Evolutionary conservation across 2,329 filamentous ascomycete genomes (phyloP).

Genomic region (Tolypocladium guangdongense): DNA sequence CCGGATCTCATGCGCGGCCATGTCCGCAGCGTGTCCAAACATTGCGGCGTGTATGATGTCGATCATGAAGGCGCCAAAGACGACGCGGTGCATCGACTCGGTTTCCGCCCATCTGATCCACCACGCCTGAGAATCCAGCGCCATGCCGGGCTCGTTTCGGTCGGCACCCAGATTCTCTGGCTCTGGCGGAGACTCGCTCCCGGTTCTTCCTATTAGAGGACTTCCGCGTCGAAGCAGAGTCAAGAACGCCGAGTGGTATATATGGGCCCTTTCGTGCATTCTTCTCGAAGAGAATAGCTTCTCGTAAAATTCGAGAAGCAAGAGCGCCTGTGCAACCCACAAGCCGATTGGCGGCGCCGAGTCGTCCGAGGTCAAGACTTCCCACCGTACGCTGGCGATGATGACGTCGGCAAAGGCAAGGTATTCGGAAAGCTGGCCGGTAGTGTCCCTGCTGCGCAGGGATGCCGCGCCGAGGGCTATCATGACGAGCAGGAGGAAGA

Average conservation of each 20-base stretch:
- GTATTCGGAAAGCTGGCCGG: conserved; percentile 33
- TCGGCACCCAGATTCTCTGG: conserved; percentile 7
- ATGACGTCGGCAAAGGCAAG: conserved; percentile 46
- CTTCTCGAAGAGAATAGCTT: conserved; percentile 80
- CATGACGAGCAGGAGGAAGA: conserved; percentile 68
- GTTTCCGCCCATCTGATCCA: conserved; percentile 87
- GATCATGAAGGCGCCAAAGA: conserved; percentile 82
- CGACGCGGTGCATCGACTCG: conserved; percentile 75
- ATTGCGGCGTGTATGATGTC: conserved; percentile 85
- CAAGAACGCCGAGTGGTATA: conserved; percentile 78
- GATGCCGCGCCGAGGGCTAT: conserved; percentile 77
- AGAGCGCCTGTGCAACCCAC: conserved; percentile 77
- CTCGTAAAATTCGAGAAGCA: conserved; percentile 81
- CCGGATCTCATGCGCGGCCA: conserved; percentile 84
- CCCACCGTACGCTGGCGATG: conserved; percentile 64
- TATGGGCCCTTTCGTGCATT: conserved; percentile 79
- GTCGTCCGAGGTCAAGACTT: conserved; percentile 72
- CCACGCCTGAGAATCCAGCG: conserved; percentile 39
- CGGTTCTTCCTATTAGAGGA: conserved; percentile 70
- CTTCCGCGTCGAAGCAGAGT: conserved; percentile 78
- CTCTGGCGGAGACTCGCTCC: conserved; percentile 68
- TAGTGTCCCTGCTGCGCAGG: conserved; percentile 54
- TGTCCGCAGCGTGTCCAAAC: conserved; percentile 83
- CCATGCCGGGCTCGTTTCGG: conserved; percentile 27
- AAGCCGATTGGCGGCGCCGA: conserved; percentile 75